Evolutionary conservation across 108 stramenopile species (phyloP).

Genomic region (Cyclostephanos tholiformis): DNA sequence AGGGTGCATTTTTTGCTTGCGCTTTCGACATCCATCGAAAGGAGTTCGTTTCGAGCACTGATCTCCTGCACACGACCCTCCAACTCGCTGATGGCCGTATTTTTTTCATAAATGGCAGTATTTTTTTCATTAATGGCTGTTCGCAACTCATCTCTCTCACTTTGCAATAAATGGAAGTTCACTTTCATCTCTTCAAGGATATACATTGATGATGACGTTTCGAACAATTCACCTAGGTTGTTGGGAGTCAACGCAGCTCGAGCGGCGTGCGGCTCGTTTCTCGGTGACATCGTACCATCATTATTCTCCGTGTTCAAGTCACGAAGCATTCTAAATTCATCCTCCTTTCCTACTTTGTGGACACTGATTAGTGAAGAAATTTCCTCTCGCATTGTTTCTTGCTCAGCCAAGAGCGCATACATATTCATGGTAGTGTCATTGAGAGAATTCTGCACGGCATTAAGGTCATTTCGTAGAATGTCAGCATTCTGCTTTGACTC

Average conservation of each 20-base stretch:
- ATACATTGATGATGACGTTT: not conserved
- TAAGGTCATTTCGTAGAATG: not conserved
- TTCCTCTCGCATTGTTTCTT: not conserved
- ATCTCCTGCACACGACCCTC: not conserved
- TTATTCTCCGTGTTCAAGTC: not conserved
- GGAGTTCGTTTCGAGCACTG: not conserved
- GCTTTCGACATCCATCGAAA: not conserved
- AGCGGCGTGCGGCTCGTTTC: not conserved
- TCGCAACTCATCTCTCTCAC: not conserved
- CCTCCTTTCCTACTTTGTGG: not conserved
- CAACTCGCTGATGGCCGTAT: not conserved
- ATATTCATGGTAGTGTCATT: not conserved
- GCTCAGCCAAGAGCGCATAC: not conserved
- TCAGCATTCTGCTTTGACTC: slow-evolving; percentile 5
- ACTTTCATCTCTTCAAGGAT: not conserved
- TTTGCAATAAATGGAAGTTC: not conserved
- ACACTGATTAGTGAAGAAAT: not conserved
- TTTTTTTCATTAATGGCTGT: not conserved
- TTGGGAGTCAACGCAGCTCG: not conserved
- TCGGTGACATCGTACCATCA: not conserved
- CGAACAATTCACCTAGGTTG: not conserved
- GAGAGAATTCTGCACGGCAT: not conserved
- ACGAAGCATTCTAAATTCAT: not conserved
- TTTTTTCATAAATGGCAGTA: not conserved
- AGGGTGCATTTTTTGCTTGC: not conserved